phyloP scores from a whole-genome alignment of 2,329 filamentous ascomycete species.

The Apiospora malaysiana region DNA sequence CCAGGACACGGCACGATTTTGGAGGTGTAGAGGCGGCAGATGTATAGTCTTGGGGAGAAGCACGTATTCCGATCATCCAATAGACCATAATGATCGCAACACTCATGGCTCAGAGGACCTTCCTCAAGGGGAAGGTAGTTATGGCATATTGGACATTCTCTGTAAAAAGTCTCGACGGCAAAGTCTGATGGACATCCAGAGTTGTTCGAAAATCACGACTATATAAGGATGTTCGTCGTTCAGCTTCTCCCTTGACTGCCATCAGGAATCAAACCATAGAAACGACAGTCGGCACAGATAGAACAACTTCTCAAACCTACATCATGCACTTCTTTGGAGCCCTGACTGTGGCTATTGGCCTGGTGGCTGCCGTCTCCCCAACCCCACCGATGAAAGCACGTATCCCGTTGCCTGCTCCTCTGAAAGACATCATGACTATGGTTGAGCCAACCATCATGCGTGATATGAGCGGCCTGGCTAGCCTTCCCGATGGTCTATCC shows the following conservation, averaged over 20 bases:
- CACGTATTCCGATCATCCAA: conserved; percentile 24
- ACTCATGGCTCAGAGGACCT: conserved; percentile 26
- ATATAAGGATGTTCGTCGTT: background rate
- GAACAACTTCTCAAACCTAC: background rate
- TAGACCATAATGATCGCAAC: background rate
- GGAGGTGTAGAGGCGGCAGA: conserved; percentile 29
- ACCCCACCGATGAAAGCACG: conserved; percentile 15
- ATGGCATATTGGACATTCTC: background rate
- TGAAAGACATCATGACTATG: conserved; percentile 31
- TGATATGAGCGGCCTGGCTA: conserved; percentile 33
- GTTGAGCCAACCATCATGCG: conserved; percentile 30
- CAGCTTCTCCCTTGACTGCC: background rate
- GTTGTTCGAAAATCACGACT: background rate
- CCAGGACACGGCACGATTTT: conserved; percentile 28
- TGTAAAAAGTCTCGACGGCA: background rate
- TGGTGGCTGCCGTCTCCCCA: conserved; percentile 32
- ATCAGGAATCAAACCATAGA: background rate
- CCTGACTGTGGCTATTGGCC: conserved; percentile 34
- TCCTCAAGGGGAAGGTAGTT: conserved; percentile 26
- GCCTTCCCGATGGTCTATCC: conserved; percentile 32
- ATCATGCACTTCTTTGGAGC: conserved; percentile 36
- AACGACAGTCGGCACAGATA: background rate
- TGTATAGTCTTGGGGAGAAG: conserved; percentile 26
- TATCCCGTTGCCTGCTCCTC: background rate
- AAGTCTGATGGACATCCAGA: no score